Base-by-base conservation (phyloP, 805 yeast genomes). In the Hanseniaspora taiwanica region DNA sequence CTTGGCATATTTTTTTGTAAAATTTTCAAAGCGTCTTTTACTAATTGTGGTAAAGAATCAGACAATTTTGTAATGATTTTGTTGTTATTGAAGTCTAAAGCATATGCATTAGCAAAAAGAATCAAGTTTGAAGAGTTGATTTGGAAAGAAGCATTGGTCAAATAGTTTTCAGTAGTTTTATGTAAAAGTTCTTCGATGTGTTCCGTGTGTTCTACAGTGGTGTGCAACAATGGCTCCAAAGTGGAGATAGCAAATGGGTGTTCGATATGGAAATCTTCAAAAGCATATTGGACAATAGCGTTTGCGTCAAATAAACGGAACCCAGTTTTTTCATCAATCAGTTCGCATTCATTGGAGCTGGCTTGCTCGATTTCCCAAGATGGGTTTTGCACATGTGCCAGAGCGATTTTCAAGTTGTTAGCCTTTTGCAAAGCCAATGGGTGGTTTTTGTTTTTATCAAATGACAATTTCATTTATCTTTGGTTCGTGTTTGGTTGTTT, bases 261-360 rank as follows among this genome's bases (percentile, higher is more conserved):
- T 9, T 54, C 56, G 35, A 68, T 58, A 13, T 63, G 53, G 45
- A 74, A 77, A 46, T 74, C 76, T 18, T 63, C 56, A 29, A 74
- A 63, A 45, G 77, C 60, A 51, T 74, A 81, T 55, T 76, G 75
- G 45, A 80, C 77, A 39, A 80, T 75, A 17, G 91, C 76, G 53
- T 80, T 78, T 17, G 83, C 66, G 56, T 80, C 84, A 42, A 66
- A 59, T 45, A 81, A 64, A 48, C 69, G 71, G 24, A 60, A 54
- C 1, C 46, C 43, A n/a, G 50, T 51, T 20, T 48, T 44, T 4
- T 56, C 60, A n/a, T 53, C 48, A 4, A 45, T 43, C 31, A 53
- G 27, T 27, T 48, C 42, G 13, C 46, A 46, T 12, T 31, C 35
- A n/a, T 38, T 6, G 12, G 18, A 12, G 10, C 46, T 40, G 44